Base-by-base conservation (phyloP, 2,329 filamentous ascomycete genomes). In the Fusarium coffeatum region DNA sequence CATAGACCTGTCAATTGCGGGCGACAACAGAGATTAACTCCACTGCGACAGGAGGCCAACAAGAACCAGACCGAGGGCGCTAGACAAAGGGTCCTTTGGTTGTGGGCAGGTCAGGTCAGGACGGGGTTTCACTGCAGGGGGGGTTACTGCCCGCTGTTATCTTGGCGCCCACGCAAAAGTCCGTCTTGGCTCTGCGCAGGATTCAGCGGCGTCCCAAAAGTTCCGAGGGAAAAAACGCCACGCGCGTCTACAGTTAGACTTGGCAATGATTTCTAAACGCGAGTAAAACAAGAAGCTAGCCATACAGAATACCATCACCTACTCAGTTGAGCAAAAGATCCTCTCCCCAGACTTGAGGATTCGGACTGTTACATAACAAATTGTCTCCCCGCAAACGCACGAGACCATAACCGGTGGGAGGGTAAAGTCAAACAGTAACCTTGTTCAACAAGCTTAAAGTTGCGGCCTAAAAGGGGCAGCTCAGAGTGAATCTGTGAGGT, bases 71-170 rank as follows among this genome's bases (percentile, higher is more conserved):
- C 47, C 41, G 66, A 55, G 28, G 54, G 54, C 68, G 55, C 68
- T 70, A 70, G 53, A 67, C 68, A 70, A 70, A 70, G 68, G 68
- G 67, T 51, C 68, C 64, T 71, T 49, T 47, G 42, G 28, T 59
- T 50, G 42, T 51, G 62, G 27, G 49, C n/a, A 41, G 23, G 18
- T 46, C 18, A 12, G 34, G 34, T 12, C 34, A 18, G 18, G 30
- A 15, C 37, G 41, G 67, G 54, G 67, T 34, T 54, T 60, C 48
- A 49, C 16, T 49, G 20, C 55, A 58, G 41, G 67, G 66, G 59
- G 28, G 22, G 20, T 18, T 34, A 11, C 28, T 42, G 37, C 16
- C n/a, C n/a, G 43, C 27, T 49, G 59, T 49, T 32, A 23, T 61
- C 61, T 64, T 64, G 61, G 61, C 59, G 13, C 16, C 9, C 32